Base-by-base conservation (phyloP, 2,329 filamentous ascomycete genomes). In the Chaetomiaceae sp. region DNA sequence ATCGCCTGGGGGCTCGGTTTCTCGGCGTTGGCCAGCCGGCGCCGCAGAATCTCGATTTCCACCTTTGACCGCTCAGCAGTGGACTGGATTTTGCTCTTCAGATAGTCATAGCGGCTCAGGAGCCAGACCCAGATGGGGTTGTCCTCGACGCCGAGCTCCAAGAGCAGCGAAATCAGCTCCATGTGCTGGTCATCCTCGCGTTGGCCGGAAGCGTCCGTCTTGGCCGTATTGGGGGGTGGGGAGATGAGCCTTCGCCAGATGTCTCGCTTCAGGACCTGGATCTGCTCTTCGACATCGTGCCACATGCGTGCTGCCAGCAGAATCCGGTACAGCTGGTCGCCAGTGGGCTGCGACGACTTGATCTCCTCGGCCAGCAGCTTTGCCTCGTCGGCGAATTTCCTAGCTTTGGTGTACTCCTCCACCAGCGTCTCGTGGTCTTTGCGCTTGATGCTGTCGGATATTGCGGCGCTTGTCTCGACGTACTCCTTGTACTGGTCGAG, bases 41-140 rank as follows among this genome's bases (percentile, higher is more conserved):
- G 83, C 47, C 94, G 83, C 44, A 95, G 74, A 22, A 97, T 87
- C 69, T 99, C 94, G 60, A 97, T 91, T 69, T 99, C 92, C 17
- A 95, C 83, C 67, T 88, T 89, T 48, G 88, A 86, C n/a, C 91
- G 84, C 59, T 97, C 91, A 48, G 90, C 89, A 14, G 85, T 87
- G 0, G 81, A 77, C 38, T 83, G 82, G 49, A 97, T 92, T 67
- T 89, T 95, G 59, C 84, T 84, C 70, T 94, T 96, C 52, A 99
- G 77, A 65, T 91, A 85, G 59, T 96, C 89, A 66, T 91, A 95
- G 42, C 89, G 85, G 65, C 90, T 96, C 51, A 92, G 75, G 23
- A 99, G 82, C 91, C 94, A 99, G 11, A 95, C 81, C 89, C 89
- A 96, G 58, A 99, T 95, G 1, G 94, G 94, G 63, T 95, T 99